These are phyloP conservation scores for Ogataea salicorniae DNA, from an alignment of 805 yeast genomes.

Conservation along the genomic window DNA sequence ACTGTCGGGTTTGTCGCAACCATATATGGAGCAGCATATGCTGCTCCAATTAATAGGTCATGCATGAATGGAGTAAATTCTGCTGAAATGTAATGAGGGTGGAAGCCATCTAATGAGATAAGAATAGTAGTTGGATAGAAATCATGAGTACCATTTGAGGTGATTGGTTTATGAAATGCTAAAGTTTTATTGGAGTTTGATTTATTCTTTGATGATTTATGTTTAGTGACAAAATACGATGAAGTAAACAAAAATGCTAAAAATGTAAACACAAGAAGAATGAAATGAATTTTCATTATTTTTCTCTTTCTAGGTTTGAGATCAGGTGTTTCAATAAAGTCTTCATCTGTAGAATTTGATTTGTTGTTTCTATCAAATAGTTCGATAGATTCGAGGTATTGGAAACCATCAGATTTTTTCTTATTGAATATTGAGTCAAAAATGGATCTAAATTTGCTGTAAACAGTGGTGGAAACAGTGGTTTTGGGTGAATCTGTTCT, in stretches of 20 bases:
- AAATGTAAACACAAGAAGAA: slow-evolving; percentile 4
- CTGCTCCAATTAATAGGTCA: slow-evolving; percentile 44
- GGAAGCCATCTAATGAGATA: slow-evolving; percentile 83
- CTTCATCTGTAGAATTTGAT: slow-evolving; percentile 21
- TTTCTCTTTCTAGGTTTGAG: slow-evolving; percentile 2
- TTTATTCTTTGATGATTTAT: background rate
- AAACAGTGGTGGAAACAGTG: slow-evolving; percentile 3
- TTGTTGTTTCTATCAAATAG: slow-evolving; percentile 21
- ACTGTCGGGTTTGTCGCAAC: slow-evolving; percentile 82
- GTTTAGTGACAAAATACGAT: slow-evolving; percentile 3
- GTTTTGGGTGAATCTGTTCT: background rate
- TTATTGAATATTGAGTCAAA: slow-evolving; percentile 3
- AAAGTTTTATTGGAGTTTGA: background rate
- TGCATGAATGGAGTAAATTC: slow-evolving; percentile 68
- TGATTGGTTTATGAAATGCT: slow-evolving; percentile 15
- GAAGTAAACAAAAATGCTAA: slow-evolving; percentile 6
- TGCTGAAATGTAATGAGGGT: slow-evolving; percentile 75
- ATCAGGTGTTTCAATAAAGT: slow-evolving; percentile 8
- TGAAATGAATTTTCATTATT: slow-evolving; percentile 6
- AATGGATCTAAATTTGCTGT: slow-evolving; percentile 6
- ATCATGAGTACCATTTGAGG: slow-evolving; percentile 58
- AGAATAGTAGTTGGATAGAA: slow-evolving; percentile 78
- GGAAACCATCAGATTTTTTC: slow-evolving; percentile 6
- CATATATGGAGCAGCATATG: slow-evolving; percentile 80
- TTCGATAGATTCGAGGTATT: slow-evolving; percentile 24